Conservation (phyloP, 148 eudicot genomes). For the Chenopodium album region DNA sequence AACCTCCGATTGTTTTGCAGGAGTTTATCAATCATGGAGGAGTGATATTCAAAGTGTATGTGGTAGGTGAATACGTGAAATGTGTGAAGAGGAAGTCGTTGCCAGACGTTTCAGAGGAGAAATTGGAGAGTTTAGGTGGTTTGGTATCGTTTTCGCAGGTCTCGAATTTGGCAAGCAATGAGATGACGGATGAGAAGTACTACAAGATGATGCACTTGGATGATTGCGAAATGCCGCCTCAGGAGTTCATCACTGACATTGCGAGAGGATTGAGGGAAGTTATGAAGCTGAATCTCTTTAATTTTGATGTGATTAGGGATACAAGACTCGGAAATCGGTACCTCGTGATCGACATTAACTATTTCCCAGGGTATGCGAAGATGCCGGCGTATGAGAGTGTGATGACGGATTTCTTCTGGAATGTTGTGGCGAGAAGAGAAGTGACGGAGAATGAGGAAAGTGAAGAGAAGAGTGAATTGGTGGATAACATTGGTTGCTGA, state of each 20-base stretch:
- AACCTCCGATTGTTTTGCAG: slow-evolving; percentile 67
- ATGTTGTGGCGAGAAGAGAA: slow-evolving; percentile 34
- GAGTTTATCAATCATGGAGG: slow-evolving; percentile 82
- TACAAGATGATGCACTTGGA: slow-evolving; percentile 51
- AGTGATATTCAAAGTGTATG: slow-evolving; percentile 74
- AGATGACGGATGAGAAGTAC: slow-evolving; percentile 46
- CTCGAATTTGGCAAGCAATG: slow-evolving; percentile 49
- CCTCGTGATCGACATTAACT: slow-evolving; percentile 84
- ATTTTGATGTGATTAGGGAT: slow-evolving; percentile 79
- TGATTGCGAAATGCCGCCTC: slow-evolving; percentile 63
- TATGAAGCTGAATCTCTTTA: slow-evolving; percentile 53
- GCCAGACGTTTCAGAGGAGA: slow-evolving; percentile 62
- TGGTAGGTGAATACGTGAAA: slow-evolving; percentile 62
- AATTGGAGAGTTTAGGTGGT: slow-evolving; percentile 40
- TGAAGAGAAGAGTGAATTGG: slow-evolving; percentile 22
- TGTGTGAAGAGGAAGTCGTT: slow-evolving; percentile 74
- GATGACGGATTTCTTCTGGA: slow-evolving; percentile 68
- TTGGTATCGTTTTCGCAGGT: slow-evolving; percentile 65
- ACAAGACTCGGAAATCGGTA: slow-evolving; percentile 55
- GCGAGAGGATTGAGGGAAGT: slow-evolving; percentile 51
- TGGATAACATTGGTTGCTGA: slow-evolving; percentile 29
- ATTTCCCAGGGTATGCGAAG: slow-evolving; percentile 91
- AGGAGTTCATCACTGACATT: slow-evolving; percentile 43
- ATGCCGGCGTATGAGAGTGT: slow-evolving; percentile 71
- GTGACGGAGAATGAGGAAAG: not conserved